These are phyloP conservation scores for Hyaloperonospora arabidopsidis DNA, from an alignment of 352 stramenopile genomes.

Conservation along the genomic window DNA sequence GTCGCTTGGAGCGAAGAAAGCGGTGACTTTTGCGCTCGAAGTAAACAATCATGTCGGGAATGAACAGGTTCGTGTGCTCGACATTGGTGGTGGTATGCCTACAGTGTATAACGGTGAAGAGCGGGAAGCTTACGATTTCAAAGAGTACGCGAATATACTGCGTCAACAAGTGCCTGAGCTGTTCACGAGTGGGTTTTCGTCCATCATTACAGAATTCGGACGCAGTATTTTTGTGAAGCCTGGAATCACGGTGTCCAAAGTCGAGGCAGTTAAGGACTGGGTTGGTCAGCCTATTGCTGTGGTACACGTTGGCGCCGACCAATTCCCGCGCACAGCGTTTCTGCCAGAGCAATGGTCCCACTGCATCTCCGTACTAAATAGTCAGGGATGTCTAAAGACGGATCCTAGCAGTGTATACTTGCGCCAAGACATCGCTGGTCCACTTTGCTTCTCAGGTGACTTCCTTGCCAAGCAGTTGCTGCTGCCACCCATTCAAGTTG, in stretches of 20 bases:
- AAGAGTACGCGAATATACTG: constrained; percentile 69
- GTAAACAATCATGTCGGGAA: constrained; percentile 55
- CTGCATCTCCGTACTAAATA: constrained; percentile 62
- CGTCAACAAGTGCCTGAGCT: constrained; percentile 66
- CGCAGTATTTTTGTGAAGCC: constrained; percentile 81
- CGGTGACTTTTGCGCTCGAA: constrained; percentile 68
- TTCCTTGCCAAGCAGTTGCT: constrained; percentile 75
- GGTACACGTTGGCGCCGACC: constrained; percentile 86
- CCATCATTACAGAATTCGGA: constrained; percentile 91
- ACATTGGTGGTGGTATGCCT: constrained; percentile 89
- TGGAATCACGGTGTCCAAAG: constrained; percentile 75
- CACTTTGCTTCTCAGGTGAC: constrained; percentile 90
- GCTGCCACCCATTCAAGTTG: constrained; percentile 60
- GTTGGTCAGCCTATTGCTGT: constrained; percentile 68
- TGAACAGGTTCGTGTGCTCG: constrained; percentile 67
- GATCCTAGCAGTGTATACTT: constrained; percentile 30
- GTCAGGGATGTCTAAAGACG: constrained; percentile 41
- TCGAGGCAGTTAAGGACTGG: constrained; percentile 87
- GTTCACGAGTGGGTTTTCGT: constrained; percentile 66
- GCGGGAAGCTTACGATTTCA: constrained; percentile 66
- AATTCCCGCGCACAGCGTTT: constrained; percentile 87
- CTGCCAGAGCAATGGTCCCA: constrained; percentile 79
- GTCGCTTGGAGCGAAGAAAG: constrained; percentile 60
- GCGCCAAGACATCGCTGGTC: constrained; percentile 82
- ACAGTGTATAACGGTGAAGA: constrained; percentile 79